Conservation (phyloP, 2,329 filamentous ascomycete genomes). For the Samsoniella hepiali region DNA sequence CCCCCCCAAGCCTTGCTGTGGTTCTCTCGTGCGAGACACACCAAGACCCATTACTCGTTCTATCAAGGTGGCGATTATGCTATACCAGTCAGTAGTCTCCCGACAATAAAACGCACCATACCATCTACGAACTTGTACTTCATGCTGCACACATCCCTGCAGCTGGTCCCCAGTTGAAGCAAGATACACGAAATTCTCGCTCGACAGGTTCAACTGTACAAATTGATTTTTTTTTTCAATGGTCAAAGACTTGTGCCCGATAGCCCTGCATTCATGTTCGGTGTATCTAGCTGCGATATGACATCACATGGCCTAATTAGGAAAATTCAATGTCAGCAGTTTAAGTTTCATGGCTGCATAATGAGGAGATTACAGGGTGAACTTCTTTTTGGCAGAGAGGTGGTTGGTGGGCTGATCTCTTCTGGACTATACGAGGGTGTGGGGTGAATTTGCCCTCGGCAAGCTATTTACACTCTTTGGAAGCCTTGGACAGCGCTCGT, state of each 20-base stretch:
- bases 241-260: too few species aligned
- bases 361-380: slow-evolving; percentile 14
- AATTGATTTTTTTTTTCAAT: too few species aligned
- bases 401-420: slow-evolving; percentile 12
- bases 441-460: background rate
- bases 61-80: too few species aligned
- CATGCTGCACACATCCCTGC: background rate
- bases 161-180: background rate
- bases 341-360: slow-evolving; percentile 9
- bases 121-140: too few species aligned
- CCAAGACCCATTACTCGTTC: background rate
- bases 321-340: background rate
- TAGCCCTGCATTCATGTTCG: too few species aligned
- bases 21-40: background rate
- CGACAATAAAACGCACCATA: too few species aligned
- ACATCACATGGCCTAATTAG: slow-evolving; percentile 1
- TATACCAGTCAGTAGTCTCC: too few species aligned
- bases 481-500: too few species aligned
- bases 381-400: background rate
- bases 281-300: background rate
- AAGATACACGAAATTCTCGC: background rate
- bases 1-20: background rate
- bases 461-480: background rate
- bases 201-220: too few species aligned
- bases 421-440: background rate